phyloP scores from a whole-genome alignment of 2,329 filamentous ascomycete species.

The Ophiobolus disseminans region DNA sequence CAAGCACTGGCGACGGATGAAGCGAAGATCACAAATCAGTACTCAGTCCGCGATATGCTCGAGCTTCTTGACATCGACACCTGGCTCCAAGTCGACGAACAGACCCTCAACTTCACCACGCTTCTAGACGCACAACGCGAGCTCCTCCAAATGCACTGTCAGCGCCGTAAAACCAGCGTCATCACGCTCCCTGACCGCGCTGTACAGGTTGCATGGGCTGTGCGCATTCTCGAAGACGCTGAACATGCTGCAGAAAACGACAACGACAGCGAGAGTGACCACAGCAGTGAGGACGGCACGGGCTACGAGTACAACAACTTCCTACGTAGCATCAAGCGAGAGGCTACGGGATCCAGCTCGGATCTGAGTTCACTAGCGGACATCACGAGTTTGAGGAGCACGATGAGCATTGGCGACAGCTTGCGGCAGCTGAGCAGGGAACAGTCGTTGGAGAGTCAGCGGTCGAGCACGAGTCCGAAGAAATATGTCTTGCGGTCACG shows the following conservation, averaged over 20 bases:
- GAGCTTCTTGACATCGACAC: conserved; percentile 9
- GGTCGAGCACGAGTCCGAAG: background rate
- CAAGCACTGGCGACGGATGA: conserved; percentile 9
- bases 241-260: conserved; percentile 6
- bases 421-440: conserved; percentile 1
- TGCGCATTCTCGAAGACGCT: conserved; percentile 17
- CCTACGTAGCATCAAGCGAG: conserved; percentile 18
- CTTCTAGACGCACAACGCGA: conserved; percentile 24
- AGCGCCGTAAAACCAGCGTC: conserved; percentile 10
- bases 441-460: background rate
- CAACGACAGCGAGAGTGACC: conserved; percentile 2
- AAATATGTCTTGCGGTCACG: background rate
- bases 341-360: conserved; percentile 5
- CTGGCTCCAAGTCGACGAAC: conserved; percentile 15
- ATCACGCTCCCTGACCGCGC: conserved; percentile 4
- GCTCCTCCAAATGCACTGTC: conserved; percentile 11
- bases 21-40: background rate
- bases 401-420: background rate
- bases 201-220: conserved; percentile 20
- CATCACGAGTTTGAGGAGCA: background rate
- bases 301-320: conserved; percentile 25
- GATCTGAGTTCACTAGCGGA: background rate
- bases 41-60: conserved; percentile 3
- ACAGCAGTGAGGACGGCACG: conserved; percentile 11
- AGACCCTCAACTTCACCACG: conserved; percentile 2